phyloP scores from a whole-genome alignment of 2,329 filamentous ascomycete species.

The Septoria petroselini region DNA sequence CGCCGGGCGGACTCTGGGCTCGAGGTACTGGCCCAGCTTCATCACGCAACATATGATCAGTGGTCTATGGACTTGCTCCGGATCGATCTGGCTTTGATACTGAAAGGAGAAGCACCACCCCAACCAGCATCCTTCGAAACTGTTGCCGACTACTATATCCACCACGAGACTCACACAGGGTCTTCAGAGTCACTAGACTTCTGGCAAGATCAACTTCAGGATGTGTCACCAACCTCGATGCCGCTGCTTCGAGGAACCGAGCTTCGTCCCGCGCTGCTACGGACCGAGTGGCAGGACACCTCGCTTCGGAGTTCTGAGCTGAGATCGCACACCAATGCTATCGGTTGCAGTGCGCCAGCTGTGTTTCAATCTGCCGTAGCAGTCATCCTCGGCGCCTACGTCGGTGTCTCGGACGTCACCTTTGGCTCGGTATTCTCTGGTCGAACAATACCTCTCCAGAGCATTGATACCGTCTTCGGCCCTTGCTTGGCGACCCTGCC shows the following conservation, averaged over 20 bases:
- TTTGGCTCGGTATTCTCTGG: slow-evolving; percentile 82
- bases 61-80: slow-evolving; percentile 78
- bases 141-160: slow-evolving; percentile 53
- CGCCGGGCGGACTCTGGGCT: slow-evolving; percentile 23
- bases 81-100: slow-evolving; percentile 59
- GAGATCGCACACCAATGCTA: slow-evolving; percentile 13
- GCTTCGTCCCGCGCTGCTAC: slow-evolving; percentile 20
- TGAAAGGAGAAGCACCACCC: slow-evolving; percentile 39
- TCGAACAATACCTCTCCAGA: slow-evolving; percentile 66
- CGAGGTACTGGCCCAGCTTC: slow-evolving; percentile 57
- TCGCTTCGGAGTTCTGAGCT: slow-evolving; percentile 11
- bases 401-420: slow-evolving; percentile 63
- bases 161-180: not conserved
- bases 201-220: slow-evolving; percentile 66
- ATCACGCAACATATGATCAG: slow-evolving; percentile 88
- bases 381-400: slow-evolving; percentile 63
- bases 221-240: slow-evolving; percentile 53
- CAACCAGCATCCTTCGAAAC: slow-evolving; percentile 59
- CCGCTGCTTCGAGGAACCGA: slow-evolving; percentile 56
- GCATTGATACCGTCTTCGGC: slow-evolving; percentile 71
- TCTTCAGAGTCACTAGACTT: slow-evolving; percentile 48
- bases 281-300: slow-evolving; percentile 27
- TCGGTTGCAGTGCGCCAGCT: slow-evolving; percentile 61
- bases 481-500: slow-evolving; percentile 78
- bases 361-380: slow-evolving; percentile 71